These are phyloP conservation scores for Clarireedia homoeocarpa DNA, from an alignment of 2,329 filamentous ascomycete genomes.

Conservation along the genomic window DNA sequence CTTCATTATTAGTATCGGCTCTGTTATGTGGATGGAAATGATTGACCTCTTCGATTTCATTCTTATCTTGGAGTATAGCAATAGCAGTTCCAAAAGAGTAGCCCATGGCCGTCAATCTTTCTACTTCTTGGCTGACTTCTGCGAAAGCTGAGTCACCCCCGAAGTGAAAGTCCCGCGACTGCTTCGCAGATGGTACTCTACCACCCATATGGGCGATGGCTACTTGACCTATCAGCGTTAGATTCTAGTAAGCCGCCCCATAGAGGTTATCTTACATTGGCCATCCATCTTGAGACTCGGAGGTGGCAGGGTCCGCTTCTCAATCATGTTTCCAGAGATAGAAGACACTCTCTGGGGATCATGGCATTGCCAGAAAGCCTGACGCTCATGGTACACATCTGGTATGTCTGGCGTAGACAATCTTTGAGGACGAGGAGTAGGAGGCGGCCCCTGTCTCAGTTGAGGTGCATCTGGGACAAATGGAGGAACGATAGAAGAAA, in stretches of 20 bases:
- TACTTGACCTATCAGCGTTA: constrained; percentile 16
- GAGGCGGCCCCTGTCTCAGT: constrained; percentile 13
- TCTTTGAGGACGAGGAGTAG: constrained; percentile 19
- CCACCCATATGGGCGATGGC: constrained; percentile 15
- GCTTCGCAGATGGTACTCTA: background rate
- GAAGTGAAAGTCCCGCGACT: background rate
- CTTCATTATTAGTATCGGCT: background rate
- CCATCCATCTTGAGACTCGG: constrained; percentile 3
- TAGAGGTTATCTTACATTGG: constrained; percentile 1
- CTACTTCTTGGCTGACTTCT: background rate
- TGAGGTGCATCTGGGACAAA: constrained; percentile 13
- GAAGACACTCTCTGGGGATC: background rate
- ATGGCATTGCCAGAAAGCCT: constrained; percentile 3
- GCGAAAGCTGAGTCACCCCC: background rate
- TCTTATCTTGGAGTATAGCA: background rate
- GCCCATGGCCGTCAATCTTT: background rate
- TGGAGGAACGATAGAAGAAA: background rate
- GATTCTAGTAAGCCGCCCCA: background rate
- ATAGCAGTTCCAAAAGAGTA: background rate
- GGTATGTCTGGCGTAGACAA: constrained; percentile 23
- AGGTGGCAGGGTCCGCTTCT: background rate
- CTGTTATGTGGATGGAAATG: background rate
- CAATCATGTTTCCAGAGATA: background rate
- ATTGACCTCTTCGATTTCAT: background rate
- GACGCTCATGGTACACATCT: constrained; percentile 7